Base-by-base conservation (phyloP, 106 monocot genomes). In the Dendrobium officinale region DNA sequence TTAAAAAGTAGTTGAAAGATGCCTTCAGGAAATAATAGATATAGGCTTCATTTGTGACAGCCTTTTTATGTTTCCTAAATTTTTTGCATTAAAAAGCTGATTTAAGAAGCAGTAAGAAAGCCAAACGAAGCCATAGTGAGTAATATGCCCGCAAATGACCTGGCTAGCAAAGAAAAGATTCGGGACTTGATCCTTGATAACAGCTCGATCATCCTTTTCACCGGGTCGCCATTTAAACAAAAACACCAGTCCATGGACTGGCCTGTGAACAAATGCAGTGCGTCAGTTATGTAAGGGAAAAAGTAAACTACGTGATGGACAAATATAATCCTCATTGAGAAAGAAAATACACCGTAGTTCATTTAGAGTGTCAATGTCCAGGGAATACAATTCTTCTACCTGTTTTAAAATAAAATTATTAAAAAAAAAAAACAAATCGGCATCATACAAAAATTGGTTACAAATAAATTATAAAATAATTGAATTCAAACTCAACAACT, bases 141-240 rank as follows among this genome's bases (percentile, higher is more conserved):
- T 26, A 33, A 20, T 9, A 22, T 13, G 29, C 4, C 1, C n/a
- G 3, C n/a, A 31, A 72, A 9, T 68, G 82, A 93, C 96, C 91
- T 97, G 97, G 51, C 88, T 94, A 27, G 94, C 97, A 84, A 98
- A 98, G 76, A 94, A 98, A 33, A 98, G 86, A 49, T 94, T 91
- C 2, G 94, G 91, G 45, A 82, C 86, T 42, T 91, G 92, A 64
- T 94, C 91, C 75, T 91, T 91, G 48, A 92, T 80, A 13, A 91
- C 91, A 64, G 79, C 59, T 42, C 92, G 90, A 16, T 94, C 90
- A 82, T 98, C 97, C 59, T 90, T 94, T 79, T 96, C 96, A 41
- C 92, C 96, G 0, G 96, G 87, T 73, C 88, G 67, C 96, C 96
- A 94, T 82, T 96, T 96, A 84, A 96, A 96, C 66, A 96, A 88